phyloP scores from a whole-genome alignment of 306 rosid species.

The Lotus japonicus region DNA sequence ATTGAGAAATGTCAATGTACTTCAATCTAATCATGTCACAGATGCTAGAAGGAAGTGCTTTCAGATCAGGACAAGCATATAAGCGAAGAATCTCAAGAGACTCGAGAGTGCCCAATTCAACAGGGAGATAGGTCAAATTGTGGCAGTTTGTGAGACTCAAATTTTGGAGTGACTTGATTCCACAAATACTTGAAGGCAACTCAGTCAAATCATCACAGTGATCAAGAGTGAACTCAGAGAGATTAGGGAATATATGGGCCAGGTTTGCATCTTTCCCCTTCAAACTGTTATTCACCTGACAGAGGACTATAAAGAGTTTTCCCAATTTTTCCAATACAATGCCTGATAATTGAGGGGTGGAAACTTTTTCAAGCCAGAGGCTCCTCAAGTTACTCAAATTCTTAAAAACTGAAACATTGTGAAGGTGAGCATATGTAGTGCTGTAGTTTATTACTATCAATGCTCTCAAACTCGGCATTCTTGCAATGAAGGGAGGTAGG shows the following conservation, averaged over 20 bases:
- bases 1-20: conserved; percentile 74
- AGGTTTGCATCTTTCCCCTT: conserved; percentile 32
- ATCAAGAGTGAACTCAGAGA: conserved; percentile 70
- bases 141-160: conserved; percentile 86
- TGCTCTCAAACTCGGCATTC: conserved; percentile 82
- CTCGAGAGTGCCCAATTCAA: conserved; percentile 43
- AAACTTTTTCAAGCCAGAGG: conserved; percentile 87
- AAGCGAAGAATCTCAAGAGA: conserved; percentile 55
- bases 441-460: conserved; percentile 51
- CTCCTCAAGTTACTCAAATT: conserved; percentile 47
- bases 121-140: conserved; percentile 43
- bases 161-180: conserved; percentile 39
- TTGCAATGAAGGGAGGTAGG: conserved; percentile 63
- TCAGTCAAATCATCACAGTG: conserved; percentile 60
- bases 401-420: conserved; percentile 42
- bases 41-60: conserved; percentile 49
- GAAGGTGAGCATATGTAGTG: conserved; percentile 46
- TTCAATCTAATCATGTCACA: conserved; percentile 45
- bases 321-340: conserved; percentile 35
- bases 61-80: conserved; percentile 61
- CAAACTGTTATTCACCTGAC: conserved; percentile 51
- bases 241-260: conserved; percentile 45
- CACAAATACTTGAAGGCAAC: conserved; percentile 64
- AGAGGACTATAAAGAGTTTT: conserved; percentile 58
- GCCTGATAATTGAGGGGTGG: conserved; percentile 45